Evolutionary conservation across 2,329 filamentous ascomycete genomes (phyloP), one percentile per base, ranked within the genome.

Genomic region (Pseudocercospora eumusae): DNA sequence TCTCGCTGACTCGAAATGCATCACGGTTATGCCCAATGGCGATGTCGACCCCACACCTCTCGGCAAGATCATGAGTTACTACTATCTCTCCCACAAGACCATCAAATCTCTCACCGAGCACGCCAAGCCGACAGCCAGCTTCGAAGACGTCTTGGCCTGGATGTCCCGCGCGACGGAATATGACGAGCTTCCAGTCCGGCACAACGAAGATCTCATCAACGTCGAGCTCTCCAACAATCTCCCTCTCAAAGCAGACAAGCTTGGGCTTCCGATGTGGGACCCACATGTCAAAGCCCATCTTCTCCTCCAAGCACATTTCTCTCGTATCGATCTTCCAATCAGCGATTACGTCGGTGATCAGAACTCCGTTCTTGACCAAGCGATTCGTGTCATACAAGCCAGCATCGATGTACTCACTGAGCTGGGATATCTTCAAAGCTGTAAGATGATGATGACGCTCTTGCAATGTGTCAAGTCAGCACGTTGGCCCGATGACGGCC

Each of bases 21-120:
- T 96, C 15, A 83, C 88, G 18, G 83, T 96, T 2, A 89, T 91
- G 71, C 88, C 89, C 49, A 96, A 95, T 67, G 93, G 93, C 47
- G 90, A 96, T 69, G 88, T 99, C 27, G 90, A 96, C 69, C 82
- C 93, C 0, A 98, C 95, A 0, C 88, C 93, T 0, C 84, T 98
- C 6, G 95, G 95, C 71, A 97, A 96, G 80, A 98, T 99, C 73
- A 97, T 98, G 92, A 96, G 91, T 75, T 99, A 98, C 82, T 99
- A 99, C 82, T 99, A 99, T 74, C 87, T 82, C 53, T 96, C 93
- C 0, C 95, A 99, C 79, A 90, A 90, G 77, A 99, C 95, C 0
- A 92, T 99, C 70, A 90, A 95, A 1, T 88, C 92, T 70, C 84
- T 99, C 6, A 86, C 90, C 66, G 83, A 86, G 52, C 84, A 93